phyloP scores from a whole-genome alignment of 208 protist genomes.

The Wallacemonas sp. region DNA sequence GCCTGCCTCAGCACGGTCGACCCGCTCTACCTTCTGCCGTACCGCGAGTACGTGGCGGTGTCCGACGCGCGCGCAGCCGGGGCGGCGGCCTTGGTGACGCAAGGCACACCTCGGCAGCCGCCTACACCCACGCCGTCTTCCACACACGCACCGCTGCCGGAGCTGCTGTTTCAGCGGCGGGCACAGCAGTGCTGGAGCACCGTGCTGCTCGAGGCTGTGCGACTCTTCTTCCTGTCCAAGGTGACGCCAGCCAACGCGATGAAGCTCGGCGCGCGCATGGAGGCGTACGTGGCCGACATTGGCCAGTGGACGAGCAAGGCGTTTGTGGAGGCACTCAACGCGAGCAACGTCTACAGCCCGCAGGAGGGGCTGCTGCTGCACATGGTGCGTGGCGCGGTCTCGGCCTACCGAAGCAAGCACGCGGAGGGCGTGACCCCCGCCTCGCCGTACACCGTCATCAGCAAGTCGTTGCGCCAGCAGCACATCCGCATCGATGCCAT shows the following conservation, averaged over 20 bases:
- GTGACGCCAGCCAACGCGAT: slow-evolving; percentile 33
- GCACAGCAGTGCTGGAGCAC: slow-evolving; percentile 68
- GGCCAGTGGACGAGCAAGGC: slow-evolving; percentile 33
- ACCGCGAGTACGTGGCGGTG: slow-evolving; percentile 66
- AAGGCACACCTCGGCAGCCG: too few species aligned
- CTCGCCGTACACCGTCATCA: background rate
- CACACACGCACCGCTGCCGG: too few species aligned
- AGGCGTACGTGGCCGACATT: slow-evolving; percentile 8
- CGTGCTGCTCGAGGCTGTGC: slow-evolving; percentile 79
- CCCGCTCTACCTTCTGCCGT: slow-evolving; percentile 74
- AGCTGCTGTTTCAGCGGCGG: slow-evolving; percentile 36
- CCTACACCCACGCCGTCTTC: too few species aligned
- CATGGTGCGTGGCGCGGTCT: slow-evolving; percentile 11
- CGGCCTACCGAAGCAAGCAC: slow-evolving; percentile 10
- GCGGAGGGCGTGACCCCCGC: background rate
- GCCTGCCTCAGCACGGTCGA: slow-evolving; percentile 76
- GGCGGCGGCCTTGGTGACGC: too few species aligned
- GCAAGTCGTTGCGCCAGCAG: background rate
- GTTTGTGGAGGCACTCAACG: slow-evolving; percentile 28
- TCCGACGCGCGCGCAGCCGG: slow-evolving; percentile 1
- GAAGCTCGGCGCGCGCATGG: slow-evolving; percentile 7
- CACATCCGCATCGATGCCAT: slow-evolving; percentile 42
- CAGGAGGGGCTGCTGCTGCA: slow-evolving; percentile 84
- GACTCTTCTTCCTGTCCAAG: slow-evolving; percentile 72
- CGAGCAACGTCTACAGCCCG: slow-evolving; percentile 88